Base-by-base conservation (phyloP, 73 alveolate genomes). In the Paramecium bursaria region DNA sequence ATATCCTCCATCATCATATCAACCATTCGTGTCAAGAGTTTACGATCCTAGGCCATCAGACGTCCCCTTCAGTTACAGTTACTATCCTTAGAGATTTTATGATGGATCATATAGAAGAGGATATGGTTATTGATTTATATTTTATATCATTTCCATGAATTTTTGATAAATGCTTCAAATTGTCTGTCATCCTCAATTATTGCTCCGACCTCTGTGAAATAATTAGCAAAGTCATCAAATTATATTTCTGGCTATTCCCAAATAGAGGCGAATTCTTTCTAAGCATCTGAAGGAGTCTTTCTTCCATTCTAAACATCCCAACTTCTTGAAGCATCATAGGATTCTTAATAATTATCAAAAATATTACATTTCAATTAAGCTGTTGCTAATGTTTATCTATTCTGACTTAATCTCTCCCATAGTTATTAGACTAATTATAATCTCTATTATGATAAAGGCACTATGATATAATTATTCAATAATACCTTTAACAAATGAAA, bases 131-230 rank as follows among this genome's bases (percentile, higher is more conserved):
- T 4, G 7, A 30, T 0, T 23, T 30, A 30, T 2, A 57, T 30
- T 10, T 55, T 57, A 57, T 57, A n/a, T 67, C 53, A 31, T 67
- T 22, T 67, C 98, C 98, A 95, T 51, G 97, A 94, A 75, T 93
- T 92, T 91, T 91, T 88, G 23, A 95, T 86, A 91, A 95, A 79
- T 35, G 76, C 86, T 46, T 92, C 94, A 67, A 92, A 95, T 76
- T 88, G 87, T 67, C 85, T 95, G 85, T 95, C 98, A 46, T 90
- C 92, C 51, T 95, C 97, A 46, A 94, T 90, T n/a, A 93, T 79
- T 75, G 96, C 96, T 44, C 94, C 60, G 14, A 94, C 90, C 77
- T 92, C 93, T 61, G 87, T 85, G 75, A 88, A 92, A 75, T 94
- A 94, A 13, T 94, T 97, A 17, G 42, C 49, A 82, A 93, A 94